Base-by-base conservation (phyloP, 1,284 basidiomycete genomes). In the Malassezia japonica region DNA sequence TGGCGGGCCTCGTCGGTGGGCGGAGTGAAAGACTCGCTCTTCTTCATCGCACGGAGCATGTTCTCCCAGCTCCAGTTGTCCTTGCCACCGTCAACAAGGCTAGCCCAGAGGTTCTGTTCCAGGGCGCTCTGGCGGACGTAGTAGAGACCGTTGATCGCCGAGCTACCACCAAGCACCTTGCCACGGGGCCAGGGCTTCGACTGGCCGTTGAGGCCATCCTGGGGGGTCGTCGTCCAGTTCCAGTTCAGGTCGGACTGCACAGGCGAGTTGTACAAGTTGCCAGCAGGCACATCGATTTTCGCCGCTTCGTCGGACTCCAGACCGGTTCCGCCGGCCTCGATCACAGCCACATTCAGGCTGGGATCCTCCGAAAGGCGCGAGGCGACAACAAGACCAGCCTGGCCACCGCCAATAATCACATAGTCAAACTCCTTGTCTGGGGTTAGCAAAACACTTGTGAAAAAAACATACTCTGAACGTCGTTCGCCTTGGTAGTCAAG, bases 321-420 rank as follows among this genome's bases (percentile, higher is more conserved):
- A 21, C 60, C 64, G 10, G 56, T 47, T 1, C 34, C 33, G 3
- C 82, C 82, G 2, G 78, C 81, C 64, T 83, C 81, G 42, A 70
- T 69, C 33, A 70, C 67, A 4, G 61, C 63, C 6, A 71, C 68
- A 4, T 52, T 57, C 33, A 67, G 50, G 34, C 57, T 41, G 13
- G 56, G 44, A 44, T 70, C 61, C 27, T 64, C 57, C 1, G 62
- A 60, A 15, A 70, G 57, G 0, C 67, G 57, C 5, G 55, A 54
- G 9, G 67, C 67, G 6, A 70, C 58, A 3, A 57, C 56, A 6
- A 70, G 52, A 21, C 67, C 67, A 3, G 66, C 64, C 23, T 88
- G 87, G 2, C 92, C 92, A 25, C 65, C 67, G 10, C 67, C 67
- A 28, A 68, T 56, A 21, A 70, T 52, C 39, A 71, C 42, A 34